Percentiles rank a stretch among this genome's conserved stretches.
phyloP scores from a whole-genome alignment of 495 filamentous ascomycete species.

The Lepidopterella palustris region DNA sequence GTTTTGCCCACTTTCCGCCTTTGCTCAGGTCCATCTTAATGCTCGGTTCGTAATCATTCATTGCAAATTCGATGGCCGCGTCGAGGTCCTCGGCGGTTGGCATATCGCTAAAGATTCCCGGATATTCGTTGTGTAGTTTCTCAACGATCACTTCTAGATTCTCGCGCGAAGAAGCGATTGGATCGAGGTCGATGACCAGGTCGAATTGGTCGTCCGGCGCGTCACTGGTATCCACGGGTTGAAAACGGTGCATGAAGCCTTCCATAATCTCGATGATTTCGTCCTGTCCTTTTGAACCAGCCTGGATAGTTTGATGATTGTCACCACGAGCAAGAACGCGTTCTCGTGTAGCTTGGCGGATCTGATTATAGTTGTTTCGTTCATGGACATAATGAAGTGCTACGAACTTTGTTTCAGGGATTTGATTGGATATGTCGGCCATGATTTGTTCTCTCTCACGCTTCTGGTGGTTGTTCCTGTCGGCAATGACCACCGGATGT shows the following conservation, averaged over 20 bases:
- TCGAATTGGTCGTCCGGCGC: constrained; percentile 73
- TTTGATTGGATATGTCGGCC: constrained; percentile 57
- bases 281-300: constrained; percentile 54
- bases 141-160: constrained; percentile 79
- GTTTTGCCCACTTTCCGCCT: constrained; percentile 29
- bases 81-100: constrained; percentile 72
- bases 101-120: constrained; percentile 63
- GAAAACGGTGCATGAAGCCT: constrained; percentile 81
- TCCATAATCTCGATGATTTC: constrained; percentile 91
- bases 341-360: constrained; percentile 66
- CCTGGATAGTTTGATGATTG: constrained; percentile 96
- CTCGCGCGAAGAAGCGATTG: constrained; percentile 62
- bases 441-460: constrained; percentile 85
- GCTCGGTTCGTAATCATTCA: constrained; percentile 72
- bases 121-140: constrained; percentile 63
- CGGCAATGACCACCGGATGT: constrained; percentile 72
- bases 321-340: constrained; percentile 82
- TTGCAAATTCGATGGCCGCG: constrained; percentile 64
- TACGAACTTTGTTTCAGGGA: constrained; percentile 64
- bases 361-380: constrained; percentile 50
- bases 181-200: constrained; percentile 76
- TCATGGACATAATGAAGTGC: constrained; percentile 90
- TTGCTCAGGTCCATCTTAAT: constrained; percentile 63
- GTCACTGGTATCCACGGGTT: constrained; percentile 57
- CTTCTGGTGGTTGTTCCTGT: constrained; percentile 86